Base-by-base conservation (phyloP, 176 grass and related monocot genomes). In the Carex pumila region DNA sequence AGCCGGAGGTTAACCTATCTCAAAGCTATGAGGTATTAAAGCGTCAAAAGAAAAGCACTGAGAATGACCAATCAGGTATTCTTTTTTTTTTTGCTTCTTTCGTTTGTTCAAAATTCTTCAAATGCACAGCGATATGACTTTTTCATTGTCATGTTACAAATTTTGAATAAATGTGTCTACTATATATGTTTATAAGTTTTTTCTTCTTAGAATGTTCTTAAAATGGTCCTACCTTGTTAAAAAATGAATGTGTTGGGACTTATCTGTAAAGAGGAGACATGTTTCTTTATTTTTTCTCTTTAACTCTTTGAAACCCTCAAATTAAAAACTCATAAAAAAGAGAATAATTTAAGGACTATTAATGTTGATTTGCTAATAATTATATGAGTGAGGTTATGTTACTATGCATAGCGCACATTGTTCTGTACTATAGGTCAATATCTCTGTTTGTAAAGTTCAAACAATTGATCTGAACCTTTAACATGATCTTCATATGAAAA, bases 1-100 rank as follows among this genome's bases (percentile, higher is more conserved):
- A 92, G 52, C 93, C 93, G 54, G 93, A 96, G 71, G 97, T 94
- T 71, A 88, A 96, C 56, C 52, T 91, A 45, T 87, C 91, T 81
- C 83, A 82, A 84, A 96, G 93, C 86, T 99, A 93, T 60, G 97
- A 96, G 83, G 93, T 79, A 73, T 70, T 92, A 64, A 99, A 89
- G 66, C 69, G 89, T 80, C 86, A 89, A 83, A 99, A 99, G 91
- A 96, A 81, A 89, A 90, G 3, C 65, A 85, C 78, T 4, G 91
- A 96, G 71, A 89, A 84, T 81, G 97, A 99, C 12, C 91, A 84
- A 84, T 12, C 86, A 66, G 85, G 97, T 96, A 79, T 53, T 66
- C 54, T n/a, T 54, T 83, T 82, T 84, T 85, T 80, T 32, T 63
- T n/a, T n/a, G n/a, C 25, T 64, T 13, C 1, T 58, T 66, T 41